These are phyloP conservation scores for Yarrowia deformans DNA, from an alignment of 805 yeast species.

Conservation along the genomic window DNA sequence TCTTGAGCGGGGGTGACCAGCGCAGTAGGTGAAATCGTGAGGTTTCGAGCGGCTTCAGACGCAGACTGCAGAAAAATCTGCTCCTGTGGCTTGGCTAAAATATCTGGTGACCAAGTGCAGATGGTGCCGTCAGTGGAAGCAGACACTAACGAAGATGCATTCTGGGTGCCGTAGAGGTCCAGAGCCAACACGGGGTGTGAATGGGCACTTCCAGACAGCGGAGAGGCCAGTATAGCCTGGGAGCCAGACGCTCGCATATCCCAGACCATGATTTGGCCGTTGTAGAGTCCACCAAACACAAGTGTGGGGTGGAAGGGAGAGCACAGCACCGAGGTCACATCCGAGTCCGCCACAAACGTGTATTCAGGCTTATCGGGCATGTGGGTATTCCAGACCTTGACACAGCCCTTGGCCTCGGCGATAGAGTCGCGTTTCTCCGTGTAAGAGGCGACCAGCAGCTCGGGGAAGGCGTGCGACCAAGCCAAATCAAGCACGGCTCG, in stretches of 20 bases:
- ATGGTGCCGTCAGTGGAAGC: slow-evolving; percentile 53
- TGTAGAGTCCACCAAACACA: slow-evolving; percentile 57
- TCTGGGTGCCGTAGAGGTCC: slow-evolving; percentile 46
- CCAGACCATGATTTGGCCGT: slow-evolving; percentile 63
- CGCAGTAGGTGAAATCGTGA: slow-evolving; percentile 49
- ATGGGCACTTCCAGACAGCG: slow-evolving; percentile 48
- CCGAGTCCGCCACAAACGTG: slow-evolving; percentile 55
- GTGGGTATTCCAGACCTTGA: slow-evolving; percentile 52
- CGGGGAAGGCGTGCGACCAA: slow-evolving; percentile 51
- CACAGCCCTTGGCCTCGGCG: slow-evolving; percentile 47
- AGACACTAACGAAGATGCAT: slow-evolving; percentile 48
- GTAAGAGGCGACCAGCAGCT: slow-evolving; percentile 51
- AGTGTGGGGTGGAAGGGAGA: slow-evolving; percentile 53
- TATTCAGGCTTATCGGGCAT: slow-evolving; percentile 52
- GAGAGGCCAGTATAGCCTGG: slow-evolving; percentile 50
- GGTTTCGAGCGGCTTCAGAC: slow-evolving; percentile 42
- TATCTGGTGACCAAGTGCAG: slow-evolving; percentile 52
- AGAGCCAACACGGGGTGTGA: slow-evolving; percentile 50
- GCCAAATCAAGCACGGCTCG: slow-evolving; percentile 50
- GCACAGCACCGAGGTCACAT: slow-evolving; percentile 48
- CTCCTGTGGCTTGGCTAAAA: slow-evolving; percentile 51
- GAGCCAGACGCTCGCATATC: slow-evolving; percentile 51
- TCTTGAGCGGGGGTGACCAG: slow-evolving; percentile 47
- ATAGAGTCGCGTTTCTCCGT: slow-evolving; percentile 44
- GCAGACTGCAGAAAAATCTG: slow-evolving; percentile 46